Percentiles rank a stretch among this genome's conserved stretches.
phyloP scores from a whole-genome alignment of 2,329 filamentous ascomycete genomes.

The Curvularia sp. region DNA sequence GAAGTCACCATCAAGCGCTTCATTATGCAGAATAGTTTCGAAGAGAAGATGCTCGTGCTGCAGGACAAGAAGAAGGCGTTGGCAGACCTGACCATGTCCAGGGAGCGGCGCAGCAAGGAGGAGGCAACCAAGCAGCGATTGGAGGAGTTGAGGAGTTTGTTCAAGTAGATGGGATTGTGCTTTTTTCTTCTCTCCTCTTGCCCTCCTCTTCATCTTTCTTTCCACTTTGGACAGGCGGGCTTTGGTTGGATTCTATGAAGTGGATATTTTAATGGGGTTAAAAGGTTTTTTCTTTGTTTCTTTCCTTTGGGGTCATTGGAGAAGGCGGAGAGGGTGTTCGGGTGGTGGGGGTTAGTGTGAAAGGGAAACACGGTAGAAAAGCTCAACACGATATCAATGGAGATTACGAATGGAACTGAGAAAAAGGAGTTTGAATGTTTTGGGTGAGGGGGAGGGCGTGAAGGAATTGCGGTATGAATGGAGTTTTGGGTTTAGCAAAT shows the following conservation, averaged over 20 bases:
- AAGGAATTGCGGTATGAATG: no score
- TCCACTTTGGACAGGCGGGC: not conserved
- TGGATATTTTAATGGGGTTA: not conserved
- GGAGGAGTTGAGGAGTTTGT: slow-evolving; percentile 66
- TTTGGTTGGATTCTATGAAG: not conserved
- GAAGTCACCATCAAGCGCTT: slow-evolving; percentile 85
- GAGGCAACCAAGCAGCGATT: slow-evolving; percentile 71
- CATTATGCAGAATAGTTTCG: slow-evolving; percentile 89
- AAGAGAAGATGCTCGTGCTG: slow-evolving; percentile 89
- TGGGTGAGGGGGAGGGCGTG: no score
- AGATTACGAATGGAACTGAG: no score
- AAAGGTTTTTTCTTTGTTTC: not conserved
- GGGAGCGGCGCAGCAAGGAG: slow-evolving; percentile 62
- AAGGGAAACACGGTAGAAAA: no score
- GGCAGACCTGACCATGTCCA: slow-evolving; percentile 72
- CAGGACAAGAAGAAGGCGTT: slow-evolving; percentile 93
- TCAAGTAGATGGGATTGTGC: slow-evolving; percentile 44
- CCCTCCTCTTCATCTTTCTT: not conserved
- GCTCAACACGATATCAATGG: no score
- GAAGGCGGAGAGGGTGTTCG: not conserved
- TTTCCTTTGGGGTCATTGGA: not conserved
- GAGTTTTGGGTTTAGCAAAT: no score
- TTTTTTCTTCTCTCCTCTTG: not conserved
- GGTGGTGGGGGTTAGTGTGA: no score
- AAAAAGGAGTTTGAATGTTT: no score